These are phyloP conservation scores for Syncephalastrum sp. DNA, from an alignment of 371 early-diverging fungal species.

Conservation along the genomic window DNA sequence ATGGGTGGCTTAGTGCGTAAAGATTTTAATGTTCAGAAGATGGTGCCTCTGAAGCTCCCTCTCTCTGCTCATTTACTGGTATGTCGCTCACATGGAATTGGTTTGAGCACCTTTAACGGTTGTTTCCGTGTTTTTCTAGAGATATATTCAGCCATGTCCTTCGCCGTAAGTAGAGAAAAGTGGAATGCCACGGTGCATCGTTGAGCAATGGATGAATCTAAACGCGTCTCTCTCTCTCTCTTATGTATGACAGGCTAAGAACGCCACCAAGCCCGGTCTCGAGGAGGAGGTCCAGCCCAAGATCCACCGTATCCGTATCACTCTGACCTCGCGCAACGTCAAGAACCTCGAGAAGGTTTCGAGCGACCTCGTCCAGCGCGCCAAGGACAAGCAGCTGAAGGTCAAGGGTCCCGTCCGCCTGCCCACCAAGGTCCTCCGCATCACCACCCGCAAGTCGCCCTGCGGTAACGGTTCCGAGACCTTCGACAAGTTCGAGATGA, in stretches of 20 bases:
- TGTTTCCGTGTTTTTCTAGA: too few species aligned
- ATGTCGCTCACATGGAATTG: too few species aligned
- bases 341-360: constrained; percentile 98
- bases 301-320: constrained; percentile 96
- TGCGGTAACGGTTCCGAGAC: constrained; percentile 99
- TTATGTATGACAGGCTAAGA: constrained; percentile 31
- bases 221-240: too few species aligned
- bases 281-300: constrained; percentile 57
- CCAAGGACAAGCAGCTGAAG: constrained; percentile 97
- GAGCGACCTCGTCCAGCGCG: constrained; percentile 93
- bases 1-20: too few species aligned
- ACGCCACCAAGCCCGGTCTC: constrained; percentile 51
- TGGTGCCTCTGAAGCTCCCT: too few species aligned
- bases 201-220: too few species aligned
- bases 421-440: constrained; percentile 96
- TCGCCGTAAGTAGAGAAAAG: too few species aligned
- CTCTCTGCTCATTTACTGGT: too few species aligned
- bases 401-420: constrained; percentile 99
- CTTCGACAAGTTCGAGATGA: constrained; percentile 98
- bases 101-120: too few species aligned
- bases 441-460: constrained; percentile 99
- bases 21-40: too few species aligned
- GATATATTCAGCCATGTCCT: too few species aligned
- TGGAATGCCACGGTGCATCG: too few species aligned
- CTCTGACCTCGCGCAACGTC: constrained; percentile 97